Conservation (phyloP, 495 filamentous ascomycete species). For the Aspergillus asperescens region DNA sequence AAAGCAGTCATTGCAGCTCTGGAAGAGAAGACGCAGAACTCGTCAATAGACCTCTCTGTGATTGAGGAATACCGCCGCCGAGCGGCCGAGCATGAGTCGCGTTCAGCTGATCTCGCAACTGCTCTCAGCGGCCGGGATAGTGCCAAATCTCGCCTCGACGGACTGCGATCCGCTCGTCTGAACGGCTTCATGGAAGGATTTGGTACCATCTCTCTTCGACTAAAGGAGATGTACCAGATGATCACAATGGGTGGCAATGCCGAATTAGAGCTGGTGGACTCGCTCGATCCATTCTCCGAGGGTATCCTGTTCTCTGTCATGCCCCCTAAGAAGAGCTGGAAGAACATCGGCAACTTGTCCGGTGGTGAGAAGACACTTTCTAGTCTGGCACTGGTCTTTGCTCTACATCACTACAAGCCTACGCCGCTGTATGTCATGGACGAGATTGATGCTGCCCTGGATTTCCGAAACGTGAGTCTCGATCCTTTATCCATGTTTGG, state of each 20-base stretch:
- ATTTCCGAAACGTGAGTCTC: slow-evolving; percentile 87
- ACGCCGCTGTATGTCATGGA: slow-evolving; percentile 99
- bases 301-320: slow-evolving; percentile 96
- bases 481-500: not conserved
- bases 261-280: slow-evolving; percentile 93
- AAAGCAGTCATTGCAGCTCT: slow-evolving; percentile 83
- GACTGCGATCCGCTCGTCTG: slow-evolving; percentile 78
- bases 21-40: slow-evolving; percentile 88
- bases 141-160: slow-evolving; percentile 85
- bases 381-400: slow-evolving; percentile 91
- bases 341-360: slow-evolving; percentile 92
- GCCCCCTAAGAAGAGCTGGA: slow-evolving; percentile 99
- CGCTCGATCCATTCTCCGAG: slow-evolving; percentile 91
- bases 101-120: slow-evolving; percentile 69
- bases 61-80: slow-evolving; percentile 90
- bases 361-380: slow-evolving; percentile 97
- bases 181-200: slow-evolving; percentile 99
- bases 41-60: slow-evolving; percentile 83
- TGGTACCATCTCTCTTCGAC: slow-evolving; percentile 82
- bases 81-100: slow-evolving; percentile 76
- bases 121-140: slow-evolving; percentile 73
- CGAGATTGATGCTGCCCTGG: slow-evolving; percentile 96
- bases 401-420: slow-evolving; percentile 95
- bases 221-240: slow-evolving; percentile 99
- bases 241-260: slow-evolving; percentile 99